phyloP scores from a whole-genome alignment of 352 stramenopile genomes.

The Globisporangium takayamanum region DNA sequence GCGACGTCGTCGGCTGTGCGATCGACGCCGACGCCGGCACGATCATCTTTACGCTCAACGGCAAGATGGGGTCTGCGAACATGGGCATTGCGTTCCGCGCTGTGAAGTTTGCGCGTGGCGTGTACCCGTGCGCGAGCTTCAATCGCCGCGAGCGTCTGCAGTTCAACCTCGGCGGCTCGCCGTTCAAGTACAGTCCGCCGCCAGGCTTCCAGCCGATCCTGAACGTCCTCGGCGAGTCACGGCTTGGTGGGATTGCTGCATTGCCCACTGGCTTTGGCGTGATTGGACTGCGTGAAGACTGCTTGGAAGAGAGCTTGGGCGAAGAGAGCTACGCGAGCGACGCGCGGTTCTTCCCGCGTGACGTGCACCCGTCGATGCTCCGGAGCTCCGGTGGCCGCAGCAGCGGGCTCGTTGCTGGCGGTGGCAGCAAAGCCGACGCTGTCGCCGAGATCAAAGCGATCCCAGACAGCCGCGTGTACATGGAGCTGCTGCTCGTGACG shows the following conservation, averaged over 20 bases:
- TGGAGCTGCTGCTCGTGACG: constrained; percentile 70
- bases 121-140: constrained; percentile 86
- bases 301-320: constrained; percentile 74
- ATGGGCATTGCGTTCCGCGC: constrained; percentile 84
- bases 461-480: constrained; percentile 69
- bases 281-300: constrained; percentile 76
- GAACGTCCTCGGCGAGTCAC: constrained; percentile 44
- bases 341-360: constrained; percentile 68
- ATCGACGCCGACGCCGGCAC: constrained; percentile 84
- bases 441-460: constrained; percentile 73
- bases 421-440: constrained; percentile 53
- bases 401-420: constrained; percentile 31
- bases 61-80: constrained; percentile 79
- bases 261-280: constrained; percentile 67
- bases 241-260: constrained; percentile 26
- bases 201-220: constrained; percentile 78
- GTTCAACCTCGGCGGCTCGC: constrained; percentile 81
- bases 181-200: constrained; percentile 71
- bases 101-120: constrained; percentile 70
- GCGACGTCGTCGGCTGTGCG: constrained; percentile 88
- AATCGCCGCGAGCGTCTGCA: constrained; percentile 81
- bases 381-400: constrained; percentile 40
- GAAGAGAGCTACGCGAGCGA: constrained; percentile 83
- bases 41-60: constrained; percentile 91
- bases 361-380: constrained; percentile 71